Evolutionary conservation across 441 rosid genomes (phyloP), one percentile per base, ranked within the genome.

Genomic region (Rhodomyrtus psidioides): DNA sequence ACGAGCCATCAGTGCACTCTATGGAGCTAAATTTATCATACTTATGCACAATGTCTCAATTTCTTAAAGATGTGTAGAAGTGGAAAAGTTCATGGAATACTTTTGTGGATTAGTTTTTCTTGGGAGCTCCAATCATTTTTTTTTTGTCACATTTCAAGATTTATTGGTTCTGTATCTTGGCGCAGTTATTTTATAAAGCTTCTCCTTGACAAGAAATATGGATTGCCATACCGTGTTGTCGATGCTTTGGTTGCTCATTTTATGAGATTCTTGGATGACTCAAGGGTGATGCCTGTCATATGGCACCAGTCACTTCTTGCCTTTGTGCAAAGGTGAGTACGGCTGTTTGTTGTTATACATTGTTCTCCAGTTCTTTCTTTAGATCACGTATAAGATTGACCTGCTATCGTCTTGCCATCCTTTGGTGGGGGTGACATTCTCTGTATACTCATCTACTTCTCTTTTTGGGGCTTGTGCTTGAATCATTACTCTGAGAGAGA

Each of bases 261-360:
- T 86, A 92, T 94, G 98, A 92, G 93, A 88, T 97, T 96, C 88
- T 84, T 89, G 4, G 94, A 94, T 15, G 98, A 97, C 57, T 81
- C 93, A 60, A 93, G 98, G 89, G 89, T 90, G 82, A 96, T 97
- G 99, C 99, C 99, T 24, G 98, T 96, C 62, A 96, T 95, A 88
- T 97, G 98, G 98, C 98, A 97, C 87, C 98, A 95, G 87, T 93
- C 98, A 16, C 98, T 97, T 83, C 97, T 96, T 83, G 92, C 98
- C 16, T 97, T 97, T 85, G 95, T 94, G 81, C 98, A 95, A 89
- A 91, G 98, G 98, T 96, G 79, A 85, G 94, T 85, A 34, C 54
- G 85, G 23, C n/a, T 26, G 3, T 59, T 46, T 65, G 5, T 65
- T 65, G 44, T 65, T 34, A 19, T 65, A 34, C 46, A 30, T 65